Evolutionary conservation across 2,329 filamentous ascomycete species (phyloP).

Genomic region (Corynespora cassiicola): DNA sequence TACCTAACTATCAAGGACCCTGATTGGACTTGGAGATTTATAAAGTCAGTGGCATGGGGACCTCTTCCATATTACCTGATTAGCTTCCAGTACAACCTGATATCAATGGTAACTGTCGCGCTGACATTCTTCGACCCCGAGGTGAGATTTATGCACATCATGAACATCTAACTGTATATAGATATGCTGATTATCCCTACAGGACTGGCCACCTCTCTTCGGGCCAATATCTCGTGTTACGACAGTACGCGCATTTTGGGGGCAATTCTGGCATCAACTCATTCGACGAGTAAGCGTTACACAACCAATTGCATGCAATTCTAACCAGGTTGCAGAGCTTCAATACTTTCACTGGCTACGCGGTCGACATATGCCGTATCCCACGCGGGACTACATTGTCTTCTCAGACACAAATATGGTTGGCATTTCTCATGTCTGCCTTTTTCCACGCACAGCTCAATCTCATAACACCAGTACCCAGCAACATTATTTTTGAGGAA

Average conservation of each 20-base stretch:
- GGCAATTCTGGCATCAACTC: slow-evolving; percentile 18
- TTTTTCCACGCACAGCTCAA: slow-evolving; percentile 15
- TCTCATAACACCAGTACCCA: slow-evolving; percentile 11
- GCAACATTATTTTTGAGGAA: slow-evolving; percentile 12
- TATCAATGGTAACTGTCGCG: slow-evolving; percentile 9
- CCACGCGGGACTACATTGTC: slow-evolving; percentile 7
- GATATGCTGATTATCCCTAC: too few species aligned
- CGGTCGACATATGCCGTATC: slow-evolving; percentile 2
- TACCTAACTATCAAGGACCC: slow-evolving; percentile 8
- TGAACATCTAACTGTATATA: too few species aligned
- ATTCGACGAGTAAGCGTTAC: slow-evolving; percentile 13
- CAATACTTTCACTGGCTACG: slow-evolving; percentile 1
- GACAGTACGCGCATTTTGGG: slow-evolving; percentile 21
- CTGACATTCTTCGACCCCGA: slow-evolving; percentile 8
- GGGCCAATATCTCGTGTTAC: slow-evolving; percentile 7
- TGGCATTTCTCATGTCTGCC: slow-evolving; percentile 15
- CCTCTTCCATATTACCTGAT: slow-evolving; percentile 15
- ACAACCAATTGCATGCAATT: too few species aligned
- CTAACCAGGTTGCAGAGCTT: too few species aligned
- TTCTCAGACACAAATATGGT: slow-evolving; percentile 10
- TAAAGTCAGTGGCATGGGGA: slow-evolving; percentile 11
- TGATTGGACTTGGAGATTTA: slow-evolving; percentile 11
- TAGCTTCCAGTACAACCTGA: slow-evolving; percentile 14
- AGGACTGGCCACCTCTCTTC: slow-evolving; percentile 22
- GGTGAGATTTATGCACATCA: slow-evolving; percentile 9